phyloP scores from a whole-genome alignment of 495 filamentous ascomycete species.

The Daldinia caldariorum region DNA sequence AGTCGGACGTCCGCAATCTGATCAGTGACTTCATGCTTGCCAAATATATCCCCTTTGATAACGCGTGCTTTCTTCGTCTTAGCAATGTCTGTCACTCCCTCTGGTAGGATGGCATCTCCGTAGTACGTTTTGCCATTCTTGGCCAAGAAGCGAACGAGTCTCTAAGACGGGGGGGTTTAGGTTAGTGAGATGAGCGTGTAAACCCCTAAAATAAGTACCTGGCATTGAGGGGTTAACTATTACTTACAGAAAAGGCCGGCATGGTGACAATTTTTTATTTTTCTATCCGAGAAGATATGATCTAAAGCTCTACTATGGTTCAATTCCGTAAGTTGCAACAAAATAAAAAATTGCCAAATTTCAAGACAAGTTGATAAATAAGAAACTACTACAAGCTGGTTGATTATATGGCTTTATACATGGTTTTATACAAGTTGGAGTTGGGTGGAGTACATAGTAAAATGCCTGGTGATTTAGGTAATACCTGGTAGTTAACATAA shows the following conservation, averaged over 20 bases:
- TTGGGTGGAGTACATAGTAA: background rate
- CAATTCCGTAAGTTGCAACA: background rate
- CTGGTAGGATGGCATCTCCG: constrained; percentile 81
- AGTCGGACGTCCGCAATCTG: constrained; percentile 70
- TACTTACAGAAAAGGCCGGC: constrained; percentile 40
- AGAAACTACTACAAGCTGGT: background rate
- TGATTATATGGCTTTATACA: constrained; percentile 10
- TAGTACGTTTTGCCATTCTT: constrained; percentile 81
- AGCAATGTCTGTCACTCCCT: constrained; percentile 71
- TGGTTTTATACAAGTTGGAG: constrained; percentile 8
- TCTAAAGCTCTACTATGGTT: background rate
- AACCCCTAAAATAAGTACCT: background rate
- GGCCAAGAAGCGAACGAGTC: constrained; percentile 81
- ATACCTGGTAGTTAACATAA: background rate
- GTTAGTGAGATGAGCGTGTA: constrained; percentile 1
- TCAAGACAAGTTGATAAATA: background rate
- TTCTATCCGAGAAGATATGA: background rate
- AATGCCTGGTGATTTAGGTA: background rate
- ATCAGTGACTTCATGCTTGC: constrained; percentile 74
- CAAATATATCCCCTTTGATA: constrained; percentile 79
- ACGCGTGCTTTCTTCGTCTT: constrained; percentile 72
- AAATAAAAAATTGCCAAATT: background rate
- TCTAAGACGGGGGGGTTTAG: constrained; percentile 59
- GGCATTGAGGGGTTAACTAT: constrained; percentile 24
- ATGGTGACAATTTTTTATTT: constrained; percentile 12